Evolutionary conservation across 768 basidiomycete genomes (phyloP).

Genomic region (Gymnopilus junonius): DNA sequence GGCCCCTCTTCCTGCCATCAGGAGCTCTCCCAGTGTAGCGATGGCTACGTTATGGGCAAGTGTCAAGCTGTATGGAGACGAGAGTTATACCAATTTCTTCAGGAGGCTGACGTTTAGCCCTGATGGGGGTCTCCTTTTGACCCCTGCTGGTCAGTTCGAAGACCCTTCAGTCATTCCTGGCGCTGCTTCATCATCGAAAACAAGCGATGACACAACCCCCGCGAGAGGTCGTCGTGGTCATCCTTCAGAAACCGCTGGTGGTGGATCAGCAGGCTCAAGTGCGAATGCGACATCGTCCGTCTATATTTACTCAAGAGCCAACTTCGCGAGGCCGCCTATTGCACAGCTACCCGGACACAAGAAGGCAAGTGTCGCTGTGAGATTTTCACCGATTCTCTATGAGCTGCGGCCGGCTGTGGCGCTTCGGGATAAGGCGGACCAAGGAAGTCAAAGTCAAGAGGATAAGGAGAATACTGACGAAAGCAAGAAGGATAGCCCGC

Average conservation of each 20-base stretch:
- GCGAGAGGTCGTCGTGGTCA: conserved; percentile 62
- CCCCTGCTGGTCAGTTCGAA: conserved; percentile 97
- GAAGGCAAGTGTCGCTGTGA: conserved; percentile 92
- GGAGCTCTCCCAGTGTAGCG: conserved; percentile 49
- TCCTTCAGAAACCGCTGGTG: conserved; percentile 34
- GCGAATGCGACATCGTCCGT: conserved; percentile 66
- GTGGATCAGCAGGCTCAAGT: conserved; percentile 31
- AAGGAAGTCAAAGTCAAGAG: conserved; percentile 15
- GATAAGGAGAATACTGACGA: conserved; percentile 26
- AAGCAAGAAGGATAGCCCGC: conserved; percentile 31
- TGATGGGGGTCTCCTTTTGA: conserved; percentile 91
- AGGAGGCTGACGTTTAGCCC: conserved; percentile 92
- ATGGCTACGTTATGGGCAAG: conserved; percentile 53
- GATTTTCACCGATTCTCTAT: conserved; percentile 92
- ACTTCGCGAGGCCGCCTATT: conserved; percentile 90
- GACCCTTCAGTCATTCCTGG: conserved; percentile 69
- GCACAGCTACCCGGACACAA: conserved; percentile 97
- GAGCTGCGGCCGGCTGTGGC: conserved; percentile 75
- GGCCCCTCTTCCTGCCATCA: conserved; percentile 93
- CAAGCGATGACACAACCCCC: conserved; percentile 46
- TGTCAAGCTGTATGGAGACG: conserved; percentile 92
- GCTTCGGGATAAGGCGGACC: conserved; percentile 38
- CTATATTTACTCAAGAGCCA: conserved; percentile 95
- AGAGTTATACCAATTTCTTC: conserved; percentile 96
- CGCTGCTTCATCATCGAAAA: conserved; percentile 19